phyloP scores from a whole-genome alignment of 768 basidiomycete genomes.

The Tricholoma furcatifolium region DNA sequence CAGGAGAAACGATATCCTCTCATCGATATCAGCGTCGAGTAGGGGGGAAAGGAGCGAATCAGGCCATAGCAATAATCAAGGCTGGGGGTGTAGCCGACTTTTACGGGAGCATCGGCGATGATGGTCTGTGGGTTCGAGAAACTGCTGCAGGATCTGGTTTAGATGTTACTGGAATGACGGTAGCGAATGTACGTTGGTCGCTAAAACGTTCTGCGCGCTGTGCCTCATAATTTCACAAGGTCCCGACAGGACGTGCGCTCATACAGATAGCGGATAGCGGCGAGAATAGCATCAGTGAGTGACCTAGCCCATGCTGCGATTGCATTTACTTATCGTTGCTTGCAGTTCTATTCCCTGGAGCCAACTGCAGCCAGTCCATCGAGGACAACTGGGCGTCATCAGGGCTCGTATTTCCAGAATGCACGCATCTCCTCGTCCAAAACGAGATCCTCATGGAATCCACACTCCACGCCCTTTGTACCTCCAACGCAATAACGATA shows the following conservation, averaged over 20 bases:
- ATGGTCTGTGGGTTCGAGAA: conserved; percentile 49
- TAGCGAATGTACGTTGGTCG: conserved; percentile 33
- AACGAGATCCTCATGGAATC: conserved; percentile 53
- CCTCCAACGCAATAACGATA: conserved; percentile 31
- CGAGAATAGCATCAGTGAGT: conserved; percentile 62
- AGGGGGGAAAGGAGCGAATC: conserved; percentile 67
- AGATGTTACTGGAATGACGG: conserved; percentile 33
- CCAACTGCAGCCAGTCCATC: conserved; percentile 47
- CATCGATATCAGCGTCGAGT: conserved; percentile 43
- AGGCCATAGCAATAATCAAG: conserved; percentile 54
- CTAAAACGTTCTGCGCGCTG: neutral
- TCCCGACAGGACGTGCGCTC: conserved; percentile 56
- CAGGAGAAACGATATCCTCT: conserved; percentile 63
- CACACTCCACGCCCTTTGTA: conserved; percentile 35
- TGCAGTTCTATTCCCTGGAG: conserved; percentile 56
- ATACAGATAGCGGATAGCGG: conserved; percentile 58
- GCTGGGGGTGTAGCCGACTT: conserved; percentile 49
- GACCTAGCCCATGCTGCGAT: neutral
- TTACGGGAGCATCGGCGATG: conserved; percentile 52
- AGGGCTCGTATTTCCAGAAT: conserved; percentile 26
- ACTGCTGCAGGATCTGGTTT: conserved; percentile 39
- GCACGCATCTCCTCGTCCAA: conserved; percentile 56
- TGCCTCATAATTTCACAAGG: conserved; percentile 25
- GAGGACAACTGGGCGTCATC: conserved; percentile 23
- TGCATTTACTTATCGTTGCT: neutral